Base-by-base conservation (phyloP, 2,329 filamentous ascomycete genomes). In the Byssochlamys sp. region DNA sequence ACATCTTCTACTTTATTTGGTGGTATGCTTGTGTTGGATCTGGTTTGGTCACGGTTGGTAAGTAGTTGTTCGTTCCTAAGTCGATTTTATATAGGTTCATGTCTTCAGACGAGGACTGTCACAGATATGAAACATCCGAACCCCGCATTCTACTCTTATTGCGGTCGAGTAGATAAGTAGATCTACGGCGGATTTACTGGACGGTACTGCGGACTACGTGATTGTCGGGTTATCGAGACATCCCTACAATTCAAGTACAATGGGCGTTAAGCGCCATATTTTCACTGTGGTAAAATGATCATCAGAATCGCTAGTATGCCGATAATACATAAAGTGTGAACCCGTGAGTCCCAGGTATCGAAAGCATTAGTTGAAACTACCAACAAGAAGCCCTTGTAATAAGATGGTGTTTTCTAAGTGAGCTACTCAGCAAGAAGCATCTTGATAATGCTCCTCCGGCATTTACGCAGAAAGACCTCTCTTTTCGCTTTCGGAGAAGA, bases 401-500 rank as follows among this genome's bases (percentile, higher is more conserved):
- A 11, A 54, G 33, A 25, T 14, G n/a, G 48, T 19, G 53, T 52
- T 25, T 27, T 52, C 48, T 9, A 12, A 39, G 4, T 6, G n/a
- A 24, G 35, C 7, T 28, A 45, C 54, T 29, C 14, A 35, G 19
- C 4, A 35, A 26, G 14, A 11, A n/a, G 29, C 7, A 27, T 54
- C 12, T n/a, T 35, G 53, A 53, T 60, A 65, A 59, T 50, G 55
- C 49, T 57, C 51, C 29, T 35, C 4, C 51, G 31, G 14, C 24
- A 27, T 53, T 59, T 78, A 90, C 54, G 85, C 83, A 24, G 88
- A 88, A 60, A 96, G 78, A 1, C 91, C 91, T 61, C 91, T 81
- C 78, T 94, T 95, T 81, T 96, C 92, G 68, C 88, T 89, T 74
- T 97, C 92, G 4, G 90, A 94, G 68, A 92, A 96, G 84, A 96